Evolutionary conservation across 2,329 filamentous ascomycete species (phyloP), one percentile per base, ranked within the genome.

Genomic region (Ceratocystis huliohia): DNA sequence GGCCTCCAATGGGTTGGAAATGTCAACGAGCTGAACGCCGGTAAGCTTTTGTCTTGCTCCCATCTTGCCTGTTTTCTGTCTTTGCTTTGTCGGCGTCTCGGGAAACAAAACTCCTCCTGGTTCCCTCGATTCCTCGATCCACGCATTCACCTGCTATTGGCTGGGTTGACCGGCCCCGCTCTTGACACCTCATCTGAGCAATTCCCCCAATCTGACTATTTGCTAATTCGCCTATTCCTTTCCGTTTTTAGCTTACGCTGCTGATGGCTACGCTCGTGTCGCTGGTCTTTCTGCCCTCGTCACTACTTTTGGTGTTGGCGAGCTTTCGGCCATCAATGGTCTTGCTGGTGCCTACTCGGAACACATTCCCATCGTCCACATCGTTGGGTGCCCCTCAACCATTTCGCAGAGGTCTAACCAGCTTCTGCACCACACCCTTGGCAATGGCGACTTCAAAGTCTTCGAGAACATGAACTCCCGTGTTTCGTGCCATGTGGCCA

Each of bases 401-500:
- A 71, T 77, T 67, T 80, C 79, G 17, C 78, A 81, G 73, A 75
- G 75, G 61, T 75, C 78, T 64, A 77, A 77, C 70, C 78, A 80
- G 76, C 74, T 81, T 44, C 75, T 81, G 41, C 86, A 89, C 71
- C 88, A 90, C 74, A 89, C 87, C 0, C 82, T 90, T 1, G 86
- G 84, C 66, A 88, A 89, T 71, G 87, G 90, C 68, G 87, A 95
- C 76, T 95, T 89, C 76, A 86, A 88, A 68, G 88, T 91, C 65
- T 96, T 95, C 74, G 81, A 85, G 70, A 83, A 89, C 72, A 95
- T 96, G 87, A 88, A 81, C 73, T 78, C 81, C 61, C 76, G 84
- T 63, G 84, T 95, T 70, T 89, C 89, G 0, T 88, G 85, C 73
- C 84, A 84, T 25, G 80, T 88, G 48, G 85, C 87, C 65, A 86